Base-by-base conservation (phyloP, 441 rosid genomes). In the Kokia cookei region DNA sequence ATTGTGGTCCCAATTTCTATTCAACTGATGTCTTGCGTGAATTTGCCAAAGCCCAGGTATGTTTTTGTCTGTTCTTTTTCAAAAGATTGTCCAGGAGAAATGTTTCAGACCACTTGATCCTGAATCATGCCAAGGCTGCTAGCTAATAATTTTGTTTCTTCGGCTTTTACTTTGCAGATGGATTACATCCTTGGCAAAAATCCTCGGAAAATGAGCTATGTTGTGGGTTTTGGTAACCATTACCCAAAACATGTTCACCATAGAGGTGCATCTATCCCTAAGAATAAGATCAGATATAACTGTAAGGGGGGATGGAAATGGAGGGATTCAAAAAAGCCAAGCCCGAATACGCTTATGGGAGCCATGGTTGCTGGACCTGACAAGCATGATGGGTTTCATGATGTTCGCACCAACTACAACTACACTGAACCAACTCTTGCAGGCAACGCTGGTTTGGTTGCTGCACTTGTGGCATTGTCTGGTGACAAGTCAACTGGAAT, bases 311-410 rank as follows among this genome's bases (percentile, higher is more conserved):
- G 99, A 69, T 90, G 91, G 92, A 90, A 90, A 79, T 96, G 90
- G 97, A 87, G 91, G 78, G 95, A 91, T 78, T 77, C 78, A 53
- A 72, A 80, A 37, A 89, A 89, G 72, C 91, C 93, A 43, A 88
- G 92, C 83, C 98, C 98, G 8, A 92, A 96, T 75, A 83, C 77
- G 0, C 22, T 93, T 10, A 84, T 84, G 14, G 99, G 99, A 78
- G 99, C 99, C 72, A 92, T 96, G 99, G 98, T 96, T 81, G 98
- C 97, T 61, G 97, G 99, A 47, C 99, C 99, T 14, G 99, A 91
- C 82, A 85, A 81, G 84, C 87, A 76, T 0, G 98, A 93, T 6
- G 95, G 93, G 37, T 93, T 96, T 85, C 93, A 65, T 11, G 99
- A 93, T 29, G 86, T 93, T 69, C 92, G 97, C 8, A 78, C 86